Evolutionary conservation across 1,284 basidiomycete species (phyloP).

Genomic region (Papiliotrema nemorosa): DNA sequence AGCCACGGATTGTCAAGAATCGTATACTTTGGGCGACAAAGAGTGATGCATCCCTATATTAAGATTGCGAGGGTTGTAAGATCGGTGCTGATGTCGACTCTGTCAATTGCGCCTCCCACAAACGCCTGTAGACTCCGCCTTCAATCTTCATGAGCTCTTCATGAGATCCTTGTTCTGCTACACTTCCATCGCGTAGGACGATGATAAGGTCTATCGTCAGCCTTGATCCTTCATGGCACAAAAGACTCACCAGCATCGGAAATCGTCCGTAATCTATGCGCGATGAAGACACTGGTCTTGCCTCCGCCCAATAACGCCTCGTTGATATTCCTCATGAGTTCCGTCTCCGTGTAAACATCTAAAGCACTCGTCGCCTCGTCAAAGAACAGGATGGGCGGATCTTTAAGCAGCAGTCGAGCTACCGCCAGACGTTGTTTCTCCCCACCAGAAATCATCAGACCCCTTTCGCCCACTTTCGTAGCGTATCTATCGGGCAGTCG

Average conservation of each 20-base stretch:
- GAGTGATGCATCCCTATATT: too few species aligned
- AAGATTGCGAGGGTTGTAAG: too few species aligned
- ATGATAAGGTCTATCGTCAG: conserved; percentile 68
- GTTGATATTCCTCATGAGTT: conserved; percentile 94
- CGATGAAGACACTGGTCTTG: conserved; percentile 92
- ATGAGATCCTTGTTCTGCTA: conserved; percentile 89
- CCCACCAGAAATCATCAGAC: conserved; percentile 95
- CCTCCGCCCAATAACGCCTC: conserved; percentile 67
- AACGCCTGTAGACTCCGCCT: conserved; percentile 69
- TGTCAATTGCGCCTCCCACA: conserved; percentile 77
- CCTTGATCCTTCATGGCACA: neutral
- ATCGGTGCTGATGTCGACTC: conserved; percentile 29
- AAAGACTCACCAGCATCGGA: conserved; percentile 69
- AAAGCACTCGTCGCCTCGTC: conserved; percentile 98
- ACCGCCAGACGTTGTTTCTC: conserved; percentile 97
- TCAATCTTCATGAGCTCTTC: conserved; percentile 68
- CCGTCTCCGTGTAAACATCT: conserved; percentile 89
- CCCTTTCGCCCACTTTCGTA: conserved; percentile 92
- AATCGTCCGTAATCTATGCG: conserved; percentile 82
- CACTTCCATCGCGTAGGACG: conserved; percentile 76
- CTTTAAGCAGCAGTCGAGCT: conserved; percentile 85
- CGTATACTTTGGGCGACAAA: too few species aligned
- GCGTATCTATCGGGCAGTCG: conserved; percentile 78
- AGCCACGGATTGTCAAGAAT: too few species aligned
- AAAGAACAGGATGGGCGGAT: conserved; percentile 93